Evolutionary conservation across 805 yeast genomes (phyloP).

Genomic region (Middelhovenomyces tepae): DNA sequence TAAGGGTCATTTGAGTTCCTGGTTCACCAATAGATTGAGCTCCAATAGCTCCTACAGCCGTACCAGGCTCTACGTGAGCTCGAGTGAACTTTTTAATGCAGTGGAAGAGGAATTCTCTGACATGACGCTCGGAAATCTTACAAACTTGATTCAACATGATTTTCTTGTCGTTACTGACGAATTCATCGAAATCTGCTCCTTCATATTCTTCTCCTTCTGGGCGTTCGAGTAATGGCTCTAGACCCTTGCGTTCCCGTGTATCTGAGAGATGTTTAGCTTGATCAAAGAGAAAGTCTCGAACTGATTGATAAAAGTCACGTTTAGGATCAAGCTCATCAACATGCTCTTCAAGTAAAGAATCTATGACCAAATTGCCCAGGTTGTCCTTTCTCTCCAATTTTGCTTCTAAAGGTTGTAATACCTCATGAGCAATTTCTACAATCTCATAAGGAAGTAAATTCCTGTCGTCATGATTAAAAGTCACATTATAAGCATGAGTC

Average conservation of each 20-base stretch:
- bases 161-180: slow-evolving; percentile 16
- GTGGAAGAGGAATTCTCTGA: slow-evolving; percentile 59
- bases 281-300: slow-evolving; percentile 50
- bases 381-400: slow-evolving; percentile 63
- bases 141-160: slow-evolving; percentile 30
- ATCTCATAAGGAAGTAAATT: slow-evolving; percentile 69
- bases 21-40: slow-evolving; percentile 99
- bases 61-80: slow-evolving; percentile 96
- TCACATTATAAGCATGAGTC: slow-evolving; percentile 79
- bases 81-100: slow-evolving; percentile 75
- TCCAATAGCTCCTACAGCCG: slow-evolving; percentile 99
- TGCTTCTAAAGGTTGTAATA: slow-evolving; percentile 53
- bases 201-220: slow-evolving; percentile 34
- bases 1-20: slow-evolving; percentile 97
- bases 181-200: slow-evolving; percentile 26
- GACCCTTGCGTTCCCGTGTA: slow-evolving; percentile 46
- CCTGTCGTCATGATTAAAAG: slow-evolving; percentile 42
- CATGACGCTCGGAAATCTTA: slow-evolving; percentile 52
- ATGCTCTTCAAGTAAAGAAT: slow-evolving; percentile 35
- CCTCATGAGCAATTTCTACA: slow-evolving; percentile 41
- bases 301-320: slow-evolving; percentile 70
- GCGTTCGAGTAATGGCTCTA: slow-evolving; percentile 37
- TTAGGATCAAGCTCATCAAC: slow-evolving; percentile 86
- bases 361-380: slow-evolving; percentile 45
- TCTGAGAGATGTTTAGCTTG: slow-evolving; percentile 52